Percentiles rank a stretch among this genome's conserved stretches.
These are phyloP conservation scores for Fagopyrum homotropicum DNA, from an alignment of 148 eudicot species.

Conservation along the genomic window DNA sequence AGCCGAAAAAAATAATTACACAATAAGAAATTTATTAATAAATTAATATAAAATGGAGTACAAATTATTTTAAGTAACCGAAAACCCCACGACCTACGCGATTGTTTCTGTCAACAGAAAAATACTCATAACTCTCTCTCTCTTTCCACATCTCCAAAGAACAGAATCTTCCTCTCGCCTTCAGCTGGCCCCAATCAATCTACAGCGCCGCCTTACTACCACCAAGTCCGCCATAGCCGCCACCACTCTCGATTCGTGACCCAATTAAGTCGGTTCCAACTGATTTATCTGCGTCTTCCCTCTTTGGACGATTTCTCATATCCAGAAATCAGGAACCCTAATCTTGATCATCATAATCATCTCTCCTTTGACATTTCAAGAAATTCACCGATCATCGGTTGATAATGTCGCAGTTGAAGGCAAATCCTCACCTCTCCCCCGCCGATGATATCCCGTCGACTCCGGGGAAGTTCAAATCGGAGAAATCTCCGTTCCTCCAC, in stretches of 20 bases:
- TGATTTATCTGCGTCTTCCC: not conserved
- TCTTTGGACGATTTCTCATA: not conserved
- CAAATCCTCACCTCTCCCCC: slow-evolving; percentile 25
- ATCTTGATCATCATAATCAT: not conserved
- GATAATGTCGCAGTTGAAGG: slow-evolving; percentile 40
- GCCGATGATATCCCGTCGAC: slow-evolving; percentile 46
- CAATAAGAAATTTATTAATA: too few relatives aligned
- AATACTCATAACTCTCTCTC: not conserved
- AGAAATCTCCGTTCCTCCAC: slow-evolving; percentile 30
- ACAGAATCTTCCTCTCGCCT: not conserved
- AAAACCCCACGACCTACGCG: not conserved
- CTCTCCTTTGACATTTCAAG: slow-evolving; percentile 3
- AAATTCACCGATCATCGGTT: not conserved
- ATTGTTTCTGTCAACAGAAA: not conserved
- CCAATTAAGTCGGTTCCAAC: not conserved
- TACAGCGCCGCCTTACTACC: not conserved
- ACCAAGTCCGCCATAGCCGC: not conserved
- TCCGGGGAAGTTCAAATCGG: slow-evolving; percentile 56
- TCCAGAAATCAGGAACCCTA: slow-evolving; percentile 8
- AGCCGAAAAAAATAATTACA: too few relatives aligned
- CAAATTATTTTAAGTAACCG: not conserved
- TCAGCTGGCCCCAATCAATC: not conserved
- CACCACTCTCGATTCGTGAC: not conserved
- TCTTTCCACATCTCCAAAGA: not conserved
- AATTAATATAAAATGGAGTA: too few relatives aligned